A percentile compares a stretch with the other conserved stretches of the same genome.
These are phyloP conservation scores for Conoideocrella luteorostrata DNA, from an alignment of 2,329 filamentous ascomycete species.

Conservation along the genomic window DNA sequence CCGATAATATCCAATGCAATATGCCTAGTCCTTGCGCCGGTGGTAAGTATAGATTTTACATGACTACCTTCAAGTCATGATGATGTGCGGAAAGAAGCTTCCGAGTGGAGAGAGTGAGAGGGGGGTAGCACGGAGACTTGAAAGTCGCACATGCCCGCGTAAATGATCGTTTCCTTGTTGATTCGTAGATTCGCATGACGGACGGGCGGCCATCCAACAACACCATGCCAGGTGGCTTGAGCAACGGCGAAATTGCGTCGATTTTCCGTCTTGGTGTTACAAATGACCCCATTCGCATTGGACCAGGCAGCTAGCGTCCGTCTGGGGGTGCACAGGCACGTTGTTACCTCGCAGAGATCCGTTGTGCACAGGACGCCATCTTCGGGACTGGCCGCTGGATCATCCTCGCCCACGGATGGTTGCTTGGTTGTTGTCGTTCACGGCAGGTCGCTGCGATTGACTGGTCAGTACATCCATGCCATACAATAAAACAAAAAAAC, in stretches of 20 bases:
- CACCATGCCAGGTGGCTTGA: too few relatives aligned
- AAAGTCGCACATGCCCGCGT: too few relatives aligned
- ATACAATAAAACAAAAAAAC: not conserved
- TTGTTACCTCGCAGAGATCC: slow-evolving; percentile 22
- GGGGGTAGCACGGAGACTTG: too few relatives aligned
- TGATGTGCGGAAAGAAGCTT: too few relatives aligned
- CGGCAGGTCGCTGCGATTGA: slow-evolving; percentile 28
- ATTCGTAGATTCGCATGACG: too few relatives aligned
- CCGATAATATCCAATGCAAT: slow-evolving; percentile 12
- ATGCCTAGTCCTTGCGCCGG: slow-evolving; percentile 12
- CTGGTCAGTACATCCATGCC: slow-evolving; percentile 15
- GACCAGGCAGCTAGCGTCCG: not conserved
- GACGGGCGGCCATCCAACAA: too few relatives aligned
- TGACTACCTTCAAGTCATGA: not conserved
- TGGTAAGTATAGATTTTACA: not conserved
- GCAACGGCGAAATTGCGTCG: too few relatives aligned
- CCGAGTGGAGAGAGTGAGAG: too few relatives aligned
- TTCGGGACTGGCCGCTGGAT: slow-evolving; percentile 27
- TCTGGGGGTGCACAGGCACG: not conserved
- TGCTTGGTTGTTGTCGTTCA: slow-evolving; percentile 32
- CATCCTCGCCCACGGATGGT: slow-evolving; percentile 31
- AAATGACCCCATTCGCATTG: not conserved
- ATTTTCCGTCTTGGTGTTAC: not conserved
- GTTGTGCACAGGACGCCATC: slow-evolving; percentile 19
- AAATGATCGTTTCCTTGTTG: too few relatives aligned